Percentiles rank a stretch among this genome's conserved stretches.
These are phyloP conservation scores for Colletotrichum musicola DNA, from an alignment of 2,329 filamentous ascomycete genomes.

Conservation along the genomic window DNA sequence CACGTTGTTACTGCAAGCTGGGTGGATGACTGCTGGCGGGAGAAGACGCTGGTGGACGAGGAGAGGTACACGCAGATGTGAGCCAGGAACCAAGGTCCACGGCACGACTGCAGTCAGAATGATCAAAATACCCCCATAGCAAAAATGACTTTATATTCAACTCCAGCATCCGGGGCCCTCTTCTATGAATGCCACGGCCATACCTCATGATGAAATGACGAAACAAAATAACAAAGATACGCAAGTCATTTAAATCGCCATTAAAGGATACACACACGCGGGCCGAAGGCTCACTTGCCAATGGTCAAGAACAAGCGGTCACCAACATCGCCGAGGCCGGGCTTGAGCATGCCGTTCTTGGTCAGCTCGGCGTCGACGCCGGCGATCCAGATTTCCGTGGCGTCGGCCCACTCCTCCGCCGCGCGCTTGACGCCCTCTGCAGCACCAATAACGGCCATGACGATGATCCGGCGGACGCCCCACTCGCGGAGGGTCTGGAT, in stretches of 20 bases:
- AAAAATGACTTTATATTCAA: slow-evolving; percentile 18
- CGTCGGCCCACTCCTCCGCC: slow-evolving; percentile 82
- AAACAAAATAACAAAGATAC: not conserved
- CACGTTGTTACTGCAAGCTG: slow-evolving; percentile 78
- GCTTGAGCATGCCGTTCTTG: slow-evolving; percentile 88
- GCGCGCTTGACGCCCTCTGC: slow-evolving; percentile 77
- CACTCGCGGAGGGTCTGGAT: slow-evolving; percentile 92
- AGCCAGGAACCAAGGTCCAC: slow-evolving; percentile 20
- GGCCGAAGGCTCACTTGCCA: slow-evolving; percentile 71
- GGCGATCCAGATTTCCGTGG: slow-evolving; percentile 84
- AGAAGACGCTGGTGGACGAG: slow-evolving; percentile 84
- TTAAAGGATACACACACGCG: not conserved
- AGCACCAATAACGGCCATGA: slow-evolving; percentile 82
- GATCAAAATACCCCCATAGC: no score
- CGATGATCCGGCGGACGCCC: slow-evolving; percentile 86
- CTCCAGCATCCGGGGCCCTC: slow-evolving; percentile 16
- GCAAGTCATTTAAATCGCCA: not conserved
- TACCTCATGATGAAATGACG: not conserved
- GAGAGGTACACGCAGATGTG: slow-evolving; percentile 64
- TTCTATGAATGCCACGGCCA: slow-evolving; percentile 18
- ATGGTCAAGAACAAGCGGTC: slow-evolving; percentile 91
- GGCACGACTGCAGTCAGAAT: not conserved
- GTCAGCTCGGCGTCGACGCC: slow-evolving; percentile 82
- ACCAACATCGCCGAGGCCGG: slow-evolving; percentile 90
- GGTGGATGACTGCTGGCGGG: slow-evolving; percentile 85